phyloP scores from a whole-genome alignment of 2,329 filamentous ascomycete genomes.

The Beauveria medogensis region DNA sequence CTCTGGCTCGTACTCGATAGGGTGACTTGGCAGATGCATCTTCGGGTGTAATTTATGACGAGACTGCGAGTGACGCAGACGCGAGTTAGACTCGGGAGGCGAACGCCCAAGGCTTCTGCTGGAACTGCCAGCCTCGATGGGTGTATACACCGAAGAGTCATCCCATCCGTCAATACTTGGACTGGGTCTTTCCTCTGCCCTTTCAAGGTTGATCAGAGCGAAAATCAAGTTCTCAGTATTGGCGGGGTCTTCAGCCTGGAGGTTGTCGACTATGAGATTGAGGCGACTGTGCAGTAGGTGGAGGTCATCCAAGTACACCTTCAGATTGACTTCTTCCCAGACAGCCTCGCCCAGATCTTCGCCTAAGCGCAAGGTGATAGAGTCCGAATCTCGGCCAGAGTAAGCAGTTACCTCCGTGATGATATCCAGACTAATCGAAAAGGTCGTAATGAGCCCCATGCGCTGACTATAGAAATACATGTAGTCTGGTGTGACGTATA shows the following conservation, averaged over 20 bases:
- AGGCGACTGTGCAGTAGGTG: slow-evolving; percentile 73
- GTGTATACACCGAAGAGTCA: slow-evolving; percentile 56
- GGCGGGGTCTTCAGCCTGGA: slow-evolving; percentile 62
- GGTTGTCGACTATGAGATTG: slow-evolving; percentile 76
- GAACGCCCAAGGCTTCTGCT: slow-evolving; percentile 29
- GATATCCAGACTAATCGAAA: slow-evolving; percentile 63
- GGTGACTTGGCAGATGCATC: slow-evolving; percentile 72
- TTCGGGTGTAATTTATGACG: slow-evolving; percentile 47
- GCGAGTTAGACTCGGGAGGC: slow-evolving; percentile 26
- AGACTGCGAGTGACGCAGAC: slow-evolving; percentile 26
- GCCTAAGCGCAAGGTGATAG: slow-evolving; percentile 71
- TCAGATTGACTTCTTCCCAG: slow-evolving; percentile 73
- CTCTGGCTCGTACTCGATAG: slow-evolving; percentile 76
- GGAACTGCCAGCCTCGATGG: slow-evolving; percentile 48
- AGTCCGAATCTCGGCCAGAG: slow-evolving; percentile 85
- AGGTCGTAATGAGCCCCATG: slow-evolving; percentile 81
- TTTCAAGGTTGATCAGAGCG: slow-evolving; percentile 67
- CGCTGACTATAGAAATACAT: slow-evolving; percentile 97
- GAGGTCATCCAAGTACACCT: slow-evolving; percentile 85
- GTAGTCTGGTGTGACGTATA: slow-evolving; percentile 79
- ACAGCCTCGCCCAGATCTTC: slow-evolving; percentile 55
- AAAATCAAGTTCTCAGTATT: slow-evolving; percentile 62
- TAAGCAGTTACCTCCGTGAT: slow-evolving; percentile 87
- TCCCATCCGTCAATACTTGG: slow-evolving; percentile 88
- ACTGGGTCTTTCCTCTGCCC: slow-evolving; percentile 48